These are phyloP conservation scores for Peronospora tabacina DNA, from an alignment of 352 stramenopile genomes.

Conservation along the genomic window DNA sequence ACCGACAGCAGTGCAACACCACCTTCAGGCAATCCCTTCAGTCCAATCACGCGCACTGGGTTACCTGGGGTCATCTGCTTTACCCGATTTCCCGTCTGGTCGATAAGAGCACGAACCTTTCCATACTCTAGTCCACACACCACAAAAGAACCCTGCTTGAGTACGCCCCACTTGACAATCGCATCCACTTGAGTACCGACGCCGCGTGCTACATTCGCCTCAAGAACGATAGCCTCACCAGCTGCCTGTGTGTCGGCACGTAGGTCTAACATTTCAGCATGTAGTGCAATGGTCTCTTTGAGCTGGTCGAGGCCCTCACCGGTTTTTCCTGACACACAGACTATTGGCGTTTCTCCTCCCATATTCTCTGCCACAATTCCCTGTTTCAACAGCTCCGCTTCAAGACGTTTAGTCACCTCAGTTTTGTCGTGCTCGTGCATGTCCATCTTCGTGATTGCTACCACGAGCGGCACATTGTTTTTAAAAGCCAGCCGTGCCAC, in stretches of 20 bases:
- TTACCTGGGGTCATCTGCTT: constrained; percentile 87
- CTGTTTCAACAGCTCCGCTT: constrained; percentile 87
- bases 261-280: constrained; percentile 94
- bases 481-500: constrained; percentile 91
- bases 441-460: constrained; percentile 97
- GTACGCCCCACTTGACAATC: constrained; percentile 95
- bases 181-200: constrained; percentile 93
- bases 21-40: constrained; percentile 79
- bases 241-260: constrained; percentile 83
- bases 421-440: constrained; percentile 69
- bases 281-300: constrained; percentile 94
- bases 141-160: constrained; percentile 91
- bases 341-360: constrained; percentile 89
- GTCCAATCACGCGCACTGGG: constrained; percentile 85
- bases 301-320: constrained; percentile 92
- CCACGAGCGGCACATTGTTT: constrained; percentile 92
- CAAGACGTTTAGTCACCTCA: constrained; percentile 61
- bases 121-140: constrained; percentile 93
- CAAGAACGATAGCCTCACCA: constrained; percentile 94
- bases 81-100: constrained; percentile 69
- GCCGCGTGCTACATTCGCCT: constrained; percentile 91
- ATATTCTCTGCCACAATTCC: constrained; percentile 93
- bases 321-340: constrained; percentile 95
- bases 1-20: constrained; percentile 73
- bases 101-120: constrained; percentile 83